Evolutionary conservation across 768 basidiomycete species (phyloP), one percentile per base, ranked within the genome.

Genomic region (Trametes villosa): DNA sequence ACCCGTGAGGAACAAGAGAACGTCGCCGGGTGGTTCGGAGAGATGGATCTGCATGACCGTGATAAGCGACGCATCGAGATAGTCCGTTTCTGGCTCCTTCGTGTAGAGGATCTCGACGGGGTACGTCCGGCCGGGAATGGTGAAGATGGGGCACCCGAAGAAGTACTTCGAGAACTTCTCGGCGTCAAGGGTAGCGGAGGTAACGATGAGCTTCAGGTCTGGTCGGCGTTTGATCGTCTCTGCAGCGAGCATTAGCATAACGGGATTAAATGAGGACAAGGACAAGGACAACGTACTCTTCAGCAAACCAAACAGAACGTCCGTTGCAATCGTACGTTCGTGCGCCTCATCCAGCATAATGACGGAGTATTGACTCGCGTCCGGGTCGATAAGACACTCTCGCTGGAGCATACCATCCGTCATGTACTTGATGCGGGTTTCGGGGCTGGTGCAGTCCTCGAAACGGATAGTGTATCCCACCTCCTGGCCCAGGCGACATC

Each of bases 131-230:
- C 97, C 97, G n/a, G 97, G 97, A 65, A 99, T 98, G 36, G 96
- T 97, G 82, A 98, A 98, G 75, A 99, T 98, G 29, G 97, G 96
- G 75, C 96, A 98, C 7, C 92, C 94, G 73, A 89, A 97, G 81
- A 99, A 99, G 81, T 99, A 99, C 70, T 95, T 95, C 24, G 96
- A 96, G 76, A 99, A 99, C 79, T 98, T 98, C 76, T 98, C 96
- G 56, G 97, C 96, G 65, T 99, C 96, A n/a, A 99, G 81, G 1
- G 97, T 99, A 1, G 97, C 97, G 0, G 97, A 98, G 0, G 97
- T 98, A 60, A 98, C 96, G 65, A 99, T 98, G 59, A 99, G 82
- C 72, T 98, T 98, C 65, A 99, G 85, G 72, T 98, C 96, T 6
- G 96, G 89, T 46, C 97, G 87, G 52, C 92, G 89, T 72, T 94